Percentiles rank a stretch among this genome's conserved stretches.
Evolutionary conservation across 83 land plant species (phyloP).

Genomic region (Picea abies): DNA sequence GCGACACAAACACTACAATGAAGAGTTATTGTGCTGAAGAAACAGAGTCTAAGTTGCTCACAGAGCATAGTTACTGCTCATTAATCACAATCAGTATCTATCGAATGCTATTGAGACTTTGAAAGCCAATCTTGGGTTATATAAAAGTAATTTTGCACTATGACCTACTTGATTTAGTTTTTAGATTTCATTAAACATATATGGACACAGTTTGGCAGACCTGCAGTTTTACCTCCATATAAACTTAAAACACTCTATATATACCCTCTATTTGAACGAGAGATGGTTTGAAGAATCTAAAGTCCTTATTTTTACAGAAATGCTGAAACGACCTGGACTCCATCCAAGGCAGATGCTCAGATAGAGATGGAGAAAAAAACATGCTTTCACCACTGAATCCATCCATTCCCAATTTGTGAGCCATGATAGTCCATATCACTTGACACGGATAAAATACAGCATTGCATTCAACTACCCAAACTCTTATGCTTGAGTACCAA

Average conservation of each 20-base stretch:
- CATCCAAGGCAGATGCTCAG: background rate
- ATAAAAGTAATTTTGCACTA: background rate
- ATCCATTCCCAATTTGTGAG: no score
- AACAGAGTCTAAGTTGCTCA: no score
- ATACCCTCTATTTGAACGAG: no score
- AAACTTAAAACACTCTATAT: background rate
- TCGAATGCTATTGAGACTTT: no score
- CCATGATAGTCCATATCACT: background rate
- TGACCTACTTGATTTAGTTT: background rate
- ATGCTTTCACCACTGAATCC: background rate
- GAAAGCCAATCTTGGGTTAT: background rate
- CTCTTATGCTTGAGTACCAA: background rate
- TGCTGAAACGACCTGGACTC: background rate
- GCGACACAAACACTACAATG: no score
- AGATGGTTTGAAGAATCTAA: background rate
- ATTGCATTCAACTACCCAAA: conserved; percentile 3
- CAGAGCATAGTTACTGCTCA: no score
- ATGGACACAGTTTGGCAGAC: background rate
- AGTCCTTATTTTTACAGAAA: no score
- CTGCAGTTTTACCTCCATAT: background rate
- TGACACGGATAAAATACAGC: background rate
- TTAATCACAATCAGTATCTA: no score
- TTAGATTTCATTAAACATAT: background rate
- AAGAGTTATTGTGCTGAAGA: no score
- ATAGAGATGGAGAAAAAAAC: background rate